phyloP scores from a whole-genome alignment of 139 green algal genomes.

The Nannochloris sp. region DNA sequence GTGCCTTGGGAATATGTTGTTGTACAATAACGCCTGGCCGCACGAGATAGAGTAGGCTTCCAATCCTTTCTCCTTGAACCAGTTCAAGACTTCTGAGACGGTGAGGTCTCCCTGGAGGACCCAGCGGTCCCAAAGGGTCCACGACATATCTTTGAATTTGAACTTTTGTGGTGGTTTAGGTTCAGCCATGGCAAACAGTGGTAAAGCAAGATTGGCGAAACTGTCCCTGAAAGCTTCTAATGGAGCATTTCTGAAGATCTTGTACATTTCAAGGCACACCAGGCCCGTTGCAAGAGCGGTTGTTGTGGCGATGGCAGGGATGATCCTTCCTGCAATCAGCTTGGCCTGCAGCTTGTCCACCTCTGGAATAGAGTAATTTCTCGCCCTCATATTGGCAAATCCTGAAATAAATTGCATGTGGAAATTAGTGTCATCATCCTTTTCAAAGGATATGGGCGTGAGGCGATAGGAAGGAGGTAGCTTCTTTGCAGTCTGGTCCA shows the following conservation, averaged over 20 bases:
- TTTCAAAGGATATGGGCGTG: slow-evolving; percentile 75
- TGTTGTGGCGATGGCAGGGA: slow-evolving; percentile 95
- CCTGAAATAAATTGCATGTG: slow-evolving; percentile 91
- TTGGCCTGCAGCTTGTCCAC: slow-evolving; percentile 94
- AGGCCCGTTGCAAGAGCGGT: slow-evolving; percentile 90
- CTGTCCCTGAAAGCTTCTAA: slow-evolving; percentile 92
- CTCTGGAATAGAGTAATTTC: slow-evolving; percentile 83
- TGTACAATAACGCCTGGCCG: slow-evolving; percentile 89
- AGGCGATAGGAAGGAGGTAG: slow-evolving; percentile 56
- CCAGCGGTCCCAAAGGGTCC: slow-evolving; percentile 96
- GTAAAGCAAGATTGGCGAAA: slow-evolving; percentile 96
- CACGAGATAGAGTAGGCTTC: slow-evolving; percentile 89
- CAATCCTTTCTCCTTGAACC: slow-evolving; percentile 70
- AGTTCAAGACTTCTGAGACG: slow-evolving; percentile 83
- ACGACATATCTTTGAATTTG: slow-evolving; percentile 59
- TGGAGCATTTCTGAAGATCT: slow-evolving; percentile 62
- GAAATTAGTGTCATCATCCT: slow-evolving; percentile 97
- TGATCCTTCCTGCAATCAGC: slow-evolving; percentile 96
- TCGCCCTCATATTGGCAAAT: slow-evolving; percentile 95
- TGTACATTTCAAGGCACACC: slow-evolving; percentile 97
- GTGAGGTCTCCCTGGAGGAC: slow-evolving; percentile 91
- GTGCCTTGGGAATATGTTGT: slow-evolving; percentile 98
- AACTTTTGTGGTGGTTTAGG: slow-evolving; percentile 75
- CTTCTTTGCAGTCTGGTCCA: slow-evolving; percentile 30
- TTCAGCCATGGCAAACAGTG: slow-evolving; percentile 95